A percentile compares a stretch with the other conserved stretches of the same genome.
These are phyloP conservation scores for Alternaria longipes DNA, from an alignment of 2,329 filamentous ascomycete species.

Conservation along the genomic window DNA sequence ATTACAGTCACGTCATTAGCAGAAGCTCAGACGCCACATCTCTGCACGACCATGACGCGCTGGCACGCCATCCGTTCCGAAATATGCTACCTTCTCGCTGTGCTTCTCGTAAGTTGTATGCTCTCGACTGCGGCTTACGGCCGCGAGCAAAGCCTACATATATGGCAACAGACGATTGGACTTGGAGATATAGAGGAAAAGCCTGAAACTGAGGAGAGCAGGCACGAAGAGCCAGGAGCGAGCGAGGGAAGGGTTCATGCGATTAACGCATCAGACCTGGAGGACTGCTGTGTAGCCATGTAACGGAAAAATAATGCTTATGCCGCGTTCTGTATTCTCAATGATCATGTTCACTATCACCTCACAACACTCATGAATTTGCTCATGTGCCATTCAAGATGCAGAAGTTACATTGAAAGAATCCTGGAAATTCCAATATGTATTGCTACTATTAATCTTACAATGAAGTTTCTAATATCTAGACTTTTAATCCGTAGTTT, in stretches of 20 bases:
- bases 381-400: background rate
- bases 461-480: too few species aligned
- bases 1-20: too few species aligned
- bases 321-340: too few species aligned
- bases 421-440: too few species aligned
- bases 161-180: fast-evolving
- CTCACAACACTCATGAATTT: fast-evolving
- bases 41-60: background rate
- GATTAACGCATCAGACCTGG: fast-evolving
- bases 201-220: too few species aligned
- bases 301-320: too few species aligned
- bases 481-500: too few species aligned
- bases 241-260: fast-evolving
- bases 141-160: background rate
- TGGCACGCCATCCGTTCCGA: background rate
- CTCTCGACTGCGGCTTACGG: background rate
- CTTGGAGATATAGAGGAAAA: background rate
- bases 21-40: fast-evolving
- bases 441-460: too few species aligned
- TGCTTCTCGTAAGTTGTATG: background rate
- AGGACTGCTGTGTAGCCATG: too few species aligned
- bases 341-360: too few species aligned
- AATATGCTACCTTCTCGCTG: background rate
- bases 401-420: too few species aligned
- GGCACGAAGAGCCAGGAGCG: background rate